Evolutionary conservation across 164 flowering plant genomes (phyloP).

Genomic region (Umbilicus rupestris): DNA sequence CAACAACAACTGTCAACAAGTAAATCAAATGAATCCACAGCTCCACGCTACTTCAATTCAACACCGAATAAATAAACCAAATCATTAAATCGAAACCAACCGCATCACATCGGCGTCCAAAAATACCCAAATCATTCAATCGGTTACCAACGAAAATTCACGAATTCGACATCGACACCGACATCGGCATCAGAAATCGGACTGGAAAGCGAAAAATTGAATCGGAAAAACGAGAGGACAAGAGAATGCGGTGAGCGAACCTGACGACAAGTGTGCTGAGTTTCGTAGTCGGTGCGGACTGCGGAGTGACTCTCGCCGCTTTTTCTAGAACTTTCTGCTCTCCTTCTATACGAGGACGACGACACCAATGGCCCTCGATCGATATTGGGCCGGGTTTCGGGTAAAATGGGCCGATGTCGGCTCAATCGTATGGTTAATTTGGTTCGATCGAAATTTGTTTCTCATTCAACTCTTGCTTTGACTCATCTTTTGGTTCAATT

Average conservation of each 20-base stretch:
- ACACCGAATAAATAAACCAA: neutral
- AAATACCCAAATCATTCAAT: neutral
- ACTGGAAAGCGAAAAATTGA: neutral
- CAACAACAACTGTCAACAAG: no score
- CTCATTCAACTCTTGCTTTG: no score
- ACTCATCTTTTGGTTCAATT: no score
- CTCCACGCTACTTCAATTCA: neutral
- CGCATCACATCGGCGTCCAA: no score
- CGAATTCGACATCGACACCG: neutral
- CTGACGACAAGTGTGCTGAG: neutral
- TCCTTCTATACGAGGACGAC: no score
- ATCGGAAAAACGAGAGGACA: neutral
- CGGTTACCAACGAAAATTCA: neutral
- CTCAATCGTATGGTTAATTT: no score
- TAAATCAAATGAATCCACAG: no score
- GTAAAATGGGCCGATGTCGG: no score
- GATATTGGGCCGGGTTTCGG: no score
- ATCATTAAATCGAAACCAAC: neutral
- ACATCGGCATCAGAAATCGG: neutral
- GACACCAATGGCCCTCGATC: neutral
- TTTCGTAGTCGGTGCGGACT: neutral
- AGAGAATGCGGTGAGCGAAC: neutral
- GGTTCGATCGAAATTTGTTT: no score
- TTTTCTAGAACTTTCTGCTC: neutral
- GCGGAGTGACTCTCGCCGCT: neutral